Percentiles rank a stretch among this genome's conserved stretches.
Conservation (phyloP, 192 early-diverging fungal genomes). For the Entomortierella beljakovae region DNA sequence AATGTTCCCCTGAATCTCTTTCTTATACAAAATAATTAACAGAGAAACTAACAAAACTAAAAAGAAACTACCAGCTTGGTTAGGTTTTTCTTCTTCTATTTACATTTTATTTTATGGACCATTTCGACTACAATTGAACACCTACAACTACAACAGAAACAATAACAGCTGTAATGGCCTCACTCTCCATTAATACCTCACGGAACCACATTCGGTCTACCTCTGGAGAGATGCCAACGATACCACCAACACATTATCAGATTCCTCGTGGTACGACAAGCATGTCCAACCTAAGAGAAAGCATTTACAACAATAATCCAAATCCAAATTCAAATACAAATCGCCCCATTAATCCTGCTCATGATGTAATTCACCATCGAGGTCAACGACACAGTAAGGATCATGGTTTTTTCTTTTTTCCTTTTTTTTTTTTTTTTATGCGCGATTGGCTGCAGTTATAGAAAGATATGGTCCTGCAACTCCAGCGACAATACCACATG, state of each 20-base stretch:
- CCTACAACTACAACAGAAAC: not conserved
- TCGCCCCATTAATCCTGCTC: conserved; percentile 20
- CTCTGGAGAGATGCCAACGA: conserved; percentile 47
- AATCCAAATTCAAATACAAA: conserved; percentile 9
- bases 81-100: too few relatives aligned
- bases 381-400: conserved; percentile 38
- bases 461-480: conserved; percentile 36
- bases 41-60: too few relatives aligned
- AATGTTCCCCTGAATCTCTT: too few relatives aligned
- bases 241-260: conserved; percentile 36
- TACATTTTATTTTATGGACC: too few relatives aligned
- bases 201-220: conserved; percentile 42
- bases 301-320: conserved; percentile 18
- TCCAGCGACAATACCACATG: conserved; percentile 21
- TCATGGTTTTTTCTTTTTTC: not conserved
- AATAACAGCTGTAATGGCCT: conserved; percentile 19
- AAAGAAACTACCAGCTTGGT: too few relatives aligned
- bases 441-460: conserved; percentile 21
- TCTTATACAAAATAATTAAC: too few relatives aligned
- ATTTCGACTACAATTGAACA: too few relatives aligned
- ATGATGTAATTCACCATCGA: conserved; percentile 30
- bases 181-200: conserved; percentile 48
- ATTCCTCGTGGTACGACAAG: conserved; percentile 41
- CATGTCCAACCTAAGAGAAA: conserved; percentile 49
- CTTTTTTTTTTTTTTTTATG: not conserved